Base-by-base conservation (phyloP, 2,329 filamentous ascomycete genomes). In the Raffaelea arxii region DNA sequence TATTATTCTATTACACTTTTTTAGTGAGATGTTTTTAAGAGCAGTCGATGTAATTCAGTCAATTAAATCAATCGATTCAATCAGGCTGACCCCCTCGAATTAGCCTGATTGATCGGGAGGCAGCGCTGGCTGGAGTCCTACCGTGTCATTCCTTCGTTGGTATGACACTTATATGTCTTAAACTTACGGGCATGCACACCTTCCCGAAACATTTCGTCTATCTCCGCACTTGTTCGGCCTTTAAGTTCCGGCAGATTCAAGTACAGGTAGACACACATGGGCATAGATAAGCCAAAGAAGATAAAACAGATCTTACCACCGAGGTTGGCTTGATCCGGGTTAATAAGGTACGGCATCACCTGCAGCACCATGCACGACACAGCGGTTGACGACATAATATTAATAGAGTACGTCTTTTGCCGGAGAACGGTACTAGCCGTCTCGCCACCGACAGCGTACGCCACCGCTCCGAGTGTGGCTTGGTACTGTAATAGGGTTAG, bases 391-490 rank as follows among this genome's bases (percentile, higher is more conserved):
- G 45, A 49, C 56, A 62, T 58, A 30, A 62, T 58, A 52, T 61
- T 62, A 54, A 62, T 59, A 11, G 54, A 58, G 51, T 62, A 61
- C 0, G 59, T 62, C 49, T 61, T 62, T 49, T 61, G 59, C 5
- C 59, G 53, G 22, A 62, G 55, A 47, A 55, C 52, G 25, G 38
- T 55, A 45, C 54, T 59, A 3, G 60, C 48, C 7, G 58, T 59
- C 49, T 62, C 59, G 18, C 59, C 58, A 21, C 58, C 55, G 11
- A 63, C 52, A 11, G 55, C 56, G 49, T 58, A 63, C 3, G 57
- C 59, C 4, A 57, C 53, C 7, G 59, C 55, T 2, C 58, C 59
- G 3, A 62, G 46, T 3, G 59, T 60, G 7, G 54, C 55, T 45
- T 62, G 57, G 42, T 61, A 60, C 32, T 45, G 36, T 19, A 43